Percentiles rank a stretch among this genome's conserved stretches.
Evolutionary conservation across 2,329 filamentous ascomycete species (phyloP).

Genomic region (Rhynchosporium agropyri): DNA sequence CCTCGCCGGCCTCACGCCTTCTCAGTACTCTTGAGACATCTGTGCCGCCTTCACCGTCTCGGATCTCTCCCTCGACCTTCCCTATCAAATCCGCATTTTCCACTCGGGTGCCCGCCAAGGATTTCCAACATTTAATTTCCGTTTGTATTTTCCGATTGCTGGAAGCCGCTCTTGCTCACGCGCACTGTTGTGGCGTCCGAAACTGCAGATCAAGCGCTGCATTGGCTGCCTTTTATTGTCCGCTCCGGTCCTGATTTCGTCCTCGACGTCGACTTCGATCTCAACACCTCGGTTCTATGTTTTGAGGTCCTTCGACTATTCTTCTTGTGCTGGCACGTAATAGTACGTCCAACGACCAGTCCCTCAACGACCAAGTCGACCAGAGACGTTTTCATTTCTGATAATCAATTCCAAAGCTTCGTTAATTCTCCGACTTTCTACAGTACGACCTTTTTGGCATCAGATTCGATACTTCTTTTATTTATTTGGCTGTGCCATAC

Average conservation of each 20-base stretch:
- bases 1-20: conserved; percentile 12
- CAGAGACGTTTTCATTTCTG: not conserved
- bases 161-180: not conserved
- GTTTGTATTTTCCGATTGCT: conserved; percentile 8
- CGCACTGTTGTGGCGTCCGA: not conserved
- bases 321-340: conserved; percentile 37
- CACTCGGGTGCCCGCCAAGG: conserved; percentile 14
- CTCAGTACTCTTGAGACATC: not conserved
- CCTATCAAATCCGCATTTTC: conserved; percentile 21
- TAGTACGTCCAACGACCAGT: conserved; percentile 17
- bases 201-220: not conserved
- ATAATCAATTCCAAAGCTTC: not conserved
- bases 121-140: not conserved
- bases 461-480: conserved; percentile 24
- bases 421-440: conserved; percentile 4
- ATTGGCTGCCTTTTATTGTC: conserved; percentile 6
- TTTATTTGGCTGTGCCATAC: conserved; percentile 40
- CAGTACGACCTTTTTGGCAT: conserved; percentile 20
- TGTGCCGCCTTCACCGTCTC: not conserved
- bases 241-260: conserved; percentile 7
- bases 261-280: too few relatives aligned
- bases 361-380: not conserved
- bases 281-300: conserved; percentile 26
- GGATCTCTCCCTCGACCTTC: conserved; percentile 1
- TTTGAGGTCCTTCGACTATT: conserved; percentile 27